Conservation (phyloP, 2,329 filamentous ascomycete genomes). For the Colletotrichum cuscutae region DNA sequence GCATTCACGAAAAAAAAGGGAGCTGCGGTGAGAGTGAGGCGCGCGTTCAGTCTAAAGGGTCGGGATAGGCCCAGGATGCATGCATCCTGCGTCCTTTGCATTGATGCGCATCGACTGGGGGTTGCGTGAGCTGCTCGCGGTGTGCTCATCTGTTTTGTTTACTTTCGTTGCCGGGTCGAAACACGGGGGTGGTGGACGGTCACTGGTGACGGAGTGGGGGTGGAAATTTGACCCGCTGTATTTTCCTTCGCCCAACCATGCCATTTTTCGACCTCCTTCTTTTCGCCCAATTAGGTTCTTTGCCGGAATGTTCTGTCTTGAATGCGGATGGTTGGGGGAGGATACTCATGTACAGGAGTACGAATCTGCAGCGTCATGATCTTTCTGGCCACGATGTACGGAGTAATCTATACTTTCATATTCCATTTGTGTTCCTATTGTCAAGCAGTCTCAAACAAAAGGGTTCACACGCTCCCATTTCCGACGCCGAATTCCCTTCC, state of each 20-base stretch:
- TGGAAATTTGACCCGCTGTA: background rate
- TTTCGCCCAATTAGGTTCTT: constrained; percentile 10
- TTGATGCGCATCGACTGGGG: background rate
- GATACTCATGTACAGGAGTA: too few relatives aligned
- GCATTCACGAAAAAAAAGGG: background rate
- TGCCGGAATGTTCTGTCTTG: background rate
- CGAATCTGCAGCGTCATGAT: too few relatives aligned
- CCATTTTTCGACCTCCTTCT: background rate
- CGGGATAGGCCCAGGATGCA: background rate
- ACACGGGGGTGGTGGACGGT: background rate
- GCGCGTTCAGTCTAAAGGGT: background rate
- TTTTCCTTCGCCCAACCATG: constrained; percentile 12
- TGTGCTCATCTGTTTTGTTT: constrained; percentile 20
- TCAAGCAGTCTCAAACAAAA: too few relatives aligned
- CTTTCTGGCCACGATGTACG: too few relatives aligned
- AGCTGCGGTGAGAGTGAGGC: background rate
- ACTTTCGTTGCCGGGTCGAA: constrained; percentile 26
- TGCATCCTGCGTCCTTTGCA: constrained; percentile 15
- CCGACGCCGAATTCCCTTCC: too few relatives aligned
- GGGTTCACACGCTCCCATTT: background rate
- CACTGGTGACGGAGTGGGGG: background rate
- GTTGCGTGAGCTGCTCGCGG: background rate
- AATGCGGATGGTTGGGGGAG: background rate
- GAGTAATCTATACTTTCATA: too few relatives aligned
- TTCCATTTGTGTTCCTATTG: too few relatives aligned